Evolutionary conservation across 2,329 filamentous ascomycete species (phyloP), one percentile per base, ranked within the genome.

Genomic region (Didymosphaeria variabile): DNA sequence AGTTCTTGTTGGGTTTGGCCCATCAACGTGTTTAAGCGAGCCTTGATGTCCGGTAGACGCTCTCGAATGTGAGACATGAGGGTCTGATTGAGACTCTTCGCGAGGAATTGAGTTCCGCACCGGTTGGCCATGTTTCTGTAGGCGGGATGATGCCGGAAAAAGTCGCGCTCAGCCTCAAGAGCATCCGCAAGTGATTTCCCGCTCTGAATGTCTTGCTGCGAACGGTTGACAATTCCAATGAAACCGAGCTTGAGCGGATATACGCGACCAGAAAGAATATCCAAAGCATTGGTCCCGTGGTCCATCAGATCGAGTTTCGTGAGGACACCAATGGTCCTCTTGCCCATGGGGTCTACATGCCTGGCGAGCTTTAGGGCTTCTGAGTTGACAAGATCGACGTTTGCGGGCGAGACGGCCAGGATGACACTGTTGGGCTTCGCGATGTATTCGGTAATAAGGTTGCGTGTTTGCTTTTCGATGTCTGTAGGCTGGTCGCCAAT

Each of bases 271-370:
- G 94, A 96, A n/a, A 99, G 86, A 69, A 99, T 99, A 74, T 99
- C 95, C 70, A 99, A 85, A 17, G 95, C 95, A 74, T 99, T 98
- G 59, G 95, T 99, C 65, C 95, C 95, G 75, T 99, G 94, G 75
- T 99, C 95, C 95, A 99, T 99, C 60, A 99, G 83, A 77, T 99
- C 95, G 66, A 99, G 84, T 82, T 99, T 99, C 62, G 95, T 98
- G 62, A 99, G 85, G 59, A 99, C 94, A 73, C 95, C 95, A 75
- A 99, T 98, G 21, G 95, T 99, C 77, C 95, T 88, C 79, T 92
- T 89, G 65, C 95, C 95, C 79, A 97, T 90, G 2, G 95, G 91
- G 79, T 99, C 95, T 57, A 99, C 95, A 88, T 99, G 93, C 56
- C 95, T 90, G 62, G 95, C 95, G 63, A 99, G 90, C 81, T 99